Evolutionary conservation across 148 eudicot genomes (phyloP).

Genomic region (Rhododendron williamsianum): DNA sequence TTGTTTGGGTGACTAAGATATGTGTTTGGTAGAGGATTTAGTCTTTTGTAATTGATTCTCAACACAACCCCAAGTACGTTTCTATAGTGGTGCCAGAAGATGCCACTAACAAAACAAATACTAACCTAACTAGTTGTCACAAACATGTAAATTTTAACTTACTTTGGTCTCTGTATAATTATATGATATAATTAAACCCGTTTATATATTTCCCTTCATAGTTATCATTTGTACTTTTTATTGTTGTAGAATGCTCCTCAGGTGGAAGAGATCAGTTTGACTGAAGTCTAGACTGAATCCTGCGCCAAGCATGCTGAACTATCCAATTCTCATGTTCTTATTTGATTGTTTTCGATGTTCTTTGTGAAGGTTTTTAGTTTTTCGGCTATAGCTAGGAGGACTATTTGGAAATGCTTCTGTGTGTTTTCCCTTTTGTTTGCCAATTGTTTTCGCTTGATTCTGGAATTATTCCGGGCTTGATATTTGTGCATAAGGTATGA

Average conservation of each 20-base stretch:
- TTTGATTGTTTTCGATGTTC: constrained; percentile 5
- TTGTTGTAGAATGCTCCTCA: constrained; percentile 43
- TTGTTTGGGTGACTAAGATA: background rate
- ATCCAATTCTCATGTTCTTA: background rate
- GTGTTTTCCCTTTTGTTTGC: background rate
- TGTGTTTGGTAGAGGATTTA: background rate
- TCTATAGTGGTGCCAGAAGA: background rate
- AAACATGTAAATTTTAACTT: background rate
- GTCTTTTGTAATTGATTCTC: background rate
- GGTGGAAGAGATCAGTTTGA: constrained; percentile 35
- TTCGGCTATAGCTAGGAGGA: constrained; percentile 11
- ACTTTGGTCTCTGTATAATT: background rate
- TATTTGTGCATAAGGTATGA: background rate
- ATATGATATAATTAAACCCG: background rate
- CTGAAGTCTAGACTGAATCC: constrained; percentile 19
- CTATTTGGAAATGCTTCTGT: constrained; percentile 1
- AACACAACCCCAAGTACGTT: background rate
- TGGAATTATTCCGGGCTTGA: background rate
- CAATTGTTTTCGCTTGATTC: no score
- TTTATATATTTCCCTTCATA: background rate
- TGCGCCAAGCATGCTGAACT: constrained; percentile 10
- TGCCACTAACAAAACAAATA: background rate
- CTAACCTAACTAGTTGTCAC: background rate
- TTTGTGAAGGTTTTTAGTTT: constrained; percentile 4
- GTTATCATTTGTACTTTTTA: background rate